Evolutionary conservation across 768 basidiomycete species (phyloP), one percentile per base, ranked within the genome.

Genomic region (Suillus decipiens): DNA sequence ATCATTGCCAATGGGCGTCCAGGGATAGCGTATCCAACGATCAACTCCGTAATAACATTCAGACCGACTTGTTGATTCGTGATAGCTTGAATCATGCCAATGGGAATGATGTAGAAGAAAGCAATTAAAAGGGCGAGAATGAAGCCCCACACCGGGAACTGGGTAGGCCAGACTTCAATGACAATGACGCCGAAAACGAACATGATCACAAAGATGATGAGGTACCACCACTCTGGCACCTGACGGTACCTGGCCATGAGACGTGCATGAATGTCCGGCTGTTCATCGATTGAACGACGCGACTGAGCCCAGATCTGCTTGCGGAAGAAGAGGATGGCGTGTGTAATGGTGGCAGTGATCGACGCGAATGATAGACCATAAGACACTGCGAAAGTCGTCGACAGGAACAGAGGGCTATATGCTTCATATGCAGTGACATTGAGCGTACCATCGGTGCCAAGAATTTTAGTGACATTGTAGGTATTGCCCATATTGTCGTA

Each of bases 51-150:
- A 64, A 92, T 84, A 34, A 92, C 89, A 70, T 83, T 84, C 12
- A 84, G 71, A 70, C 81, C 89, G 61, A 92, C 80, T 73, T 91
- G 88, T 69, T 89, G 87, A 73, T 93, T 93, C 36, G 91, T 93
- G 66, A 92, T 85, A 1, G 90, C 89, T 68, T 91, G 87, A 64
- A 93, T 90, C 84, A 79, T 76, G 67, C 89, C 90, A 61, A 89
- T 85, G 14, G 93, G 93, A 54, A 95, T 84, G 63, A 89, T 82
- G 68, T 93, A 93, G 67, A 89, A 70, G 67, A 78, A 81, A 0
- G 85, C 76, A 36, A 85, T 78, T 34, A 78, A 5, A 36, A 83
- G 70, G 5, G 76, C 64, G 33, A 82, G 59, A 45, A 83, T 69
- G 65, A 82, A 80, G 6, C 77, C 81, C 80, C 82, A 82, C 19